Evolutionary conservation across 2,329 filamentous ascomycete species (phyloP), one percentile per base, ranked within the genome.

Genomic region (Cordyceps farinosa): DNA sequence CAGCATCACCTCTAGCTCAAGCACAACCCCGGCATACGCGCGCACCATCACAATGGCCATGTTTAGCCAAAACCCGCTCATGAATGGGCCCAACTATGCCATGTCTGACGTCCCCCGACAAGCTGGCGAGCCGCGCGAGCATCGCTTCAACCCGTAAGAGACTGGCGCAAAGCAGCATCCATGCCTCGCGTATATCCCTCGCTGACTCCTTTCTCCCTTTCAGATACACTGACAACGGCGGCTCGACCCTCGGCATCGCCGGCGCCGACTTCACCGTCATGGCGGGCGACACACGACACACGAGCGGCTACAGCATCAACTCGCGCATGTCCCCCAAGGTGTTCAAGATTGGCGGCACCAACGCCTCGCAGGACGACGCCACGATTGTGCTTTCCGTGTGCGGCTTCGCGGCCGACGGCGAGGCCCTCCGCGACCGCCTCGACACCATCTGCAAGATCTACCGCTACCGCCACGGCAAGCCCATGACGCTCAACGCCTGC

Each of bases 361-460:
- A 90, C 48, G 87, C 92, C 59, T 89, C 91, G 62, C 91, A 96
- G 75, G 87, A 90, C 65, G 91, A 93, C 70, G 90, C 92, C 59
- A 90, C 87, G 61, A 90, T 99, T 71, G 86, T 98, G 17, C 85
- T 99, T 55, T 96, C 93, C 2, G 94, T 99, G 0, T 94, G 97
- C 50, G 95, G 95, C 53, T 99, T 97, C 75, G 92, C 93, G 15
- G 95, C 95, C 67, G 95, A 99, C 76, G 95, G 95, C 65, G 88
- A 93, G 72, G 94, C 95, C 42, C 83, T 99, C 70, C 94, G 95
- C 78, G 94, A 98, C 80, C 90, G 92, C 67, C 86, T 98, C 67
- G 94, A 98, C 75, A 89, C 91, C 67, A 87, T 97, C 73, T 95
- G 96, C 83, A 98, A 97, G 84, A 96, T 98, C 89, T 98, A 98